Evolutionary conservation across 179 eudicot species (phyloP), one percentile per base, ranked within the genome.

Genomic region (Silene noctiflora): DNA sequence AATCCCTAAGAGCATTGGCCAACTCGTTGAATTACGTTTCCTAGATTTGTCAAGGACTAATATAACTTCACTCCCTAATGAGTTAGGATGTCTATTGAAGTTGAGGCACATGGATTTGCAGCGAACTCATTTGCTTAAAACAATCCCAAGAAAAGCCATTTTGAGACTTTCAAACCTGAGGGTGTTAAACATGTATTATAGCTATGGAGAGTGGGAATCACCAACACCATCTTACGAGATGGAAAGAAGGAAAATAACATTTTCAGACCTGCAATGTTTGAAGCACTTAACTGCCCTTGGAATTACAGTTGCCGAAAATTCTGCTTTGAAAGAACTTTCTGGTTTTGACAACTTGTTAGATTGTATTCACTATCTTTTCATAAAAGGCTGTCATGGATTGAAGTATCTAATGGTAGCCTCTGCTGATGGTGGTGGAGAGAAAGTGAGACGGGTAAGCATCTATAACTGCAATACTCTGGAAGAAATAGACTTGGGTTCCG

Each of bases 41-140:
- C 75, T 75, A 48, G 83, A 80, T 76, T 55, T 80, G 20, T 80
- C 83, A 9, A 71, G 83, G 83, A 80, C 79, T 56, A 76, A 65
- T 63, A 58, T 80, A 76, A 58, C 68, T 16, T 27, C 76, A 25
- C 69, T 80, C 46, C 83, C 83, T 13, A 17, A 39, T 71, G 29
- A 64, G 51, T 53, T 80, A 51, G 79, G 76, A 1, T 12, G 56
- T 56, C 61, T 80, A 2, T 76, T 73, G 3, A 80, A 71, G 79
- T 42, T 80, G 62, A 80, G 76, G 67, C 79, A 80, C 73, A 24
- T 80, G 62, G 83, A 80, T 75, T 76, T 80, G 72, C 83, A 80
- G 48, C 71, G 83, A 39, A 80, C 76, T 44, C 27, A 75, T 76
- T 76, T n/a, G 22, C 83, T 80, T 46, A 71, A 19, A 71, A 71